These are phyloP conservation scores for Elsinoe australis DNA, from an alignment of 2,329 filamentous ascomycete species.

Conservation along the genomic window DNA sequence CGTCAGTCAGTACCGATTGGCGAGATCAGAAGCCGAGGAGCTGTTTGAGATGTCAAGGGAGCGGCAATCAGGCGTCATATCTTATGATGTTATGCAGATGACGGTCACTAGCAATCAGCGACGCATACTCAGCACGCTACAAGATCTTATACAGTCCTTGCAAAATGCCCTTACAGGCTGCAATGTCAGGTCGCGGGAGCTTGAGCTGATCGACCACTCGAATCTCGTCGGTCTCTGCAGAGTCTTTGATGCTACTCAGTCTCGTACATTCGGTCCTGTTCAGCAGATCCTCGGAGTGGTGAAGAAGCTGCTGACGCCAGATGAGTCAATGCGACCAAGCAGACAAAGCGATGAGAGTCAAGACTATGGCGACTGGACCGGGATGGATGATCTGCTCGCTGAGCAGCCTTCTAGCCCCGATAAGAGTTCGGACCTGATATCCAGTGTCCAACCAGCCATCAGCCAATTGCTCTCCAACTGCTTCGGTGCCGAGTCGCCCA, in stretches of 20 bases:
- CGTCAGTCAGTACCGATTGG: slow-evolving; percentile 48
- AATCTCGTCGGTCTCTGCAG: slow-evolving; percentile 39
- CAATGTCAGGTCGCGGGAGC: slow-evolving; percentile 18
- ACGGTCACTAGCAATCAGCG: slow-evolving; percentile 51
- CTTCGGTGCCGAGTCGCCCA: slow-evolving; percentile 51
- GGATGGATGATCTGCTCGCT: slow-evolving; percentile 39
- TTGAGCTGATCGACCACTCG: slow-evolving; percentile 35
- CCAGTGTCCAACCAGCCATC: slow-evolving; percentile 30
- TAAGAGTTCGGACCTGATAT: not conserved
- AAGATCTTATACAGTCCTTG: slow-evolving; percentile 46
- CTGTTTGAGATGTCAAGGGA: slow-evolving; percentile 37
- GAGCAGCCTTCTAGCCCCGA: not conserved
- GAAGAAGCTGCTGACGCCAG: slow-evolving; percentile 31
- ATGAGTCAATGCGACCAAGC: slow-evolving; percentile 24
- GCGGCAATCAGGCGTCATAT: slow-evolving; percentile 34
- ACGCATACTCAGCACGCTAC: slow-evolving; percentile 49
- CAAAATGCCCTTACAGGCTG: slow-evolving; percentile 41
- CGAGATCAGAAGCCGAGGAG: slow-evolving; percentile 51
- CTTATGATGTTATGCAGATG: slow-evolving; percentile 42
- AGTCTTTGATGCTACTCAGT: slow-evolving; percentile 42
- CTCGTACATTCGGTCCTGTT: slow-evolving; percentile 39
- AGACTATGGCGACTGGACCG: slow-evolving; percentile 54
- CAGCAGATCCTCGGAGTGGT: slow-evolving; percentile 45
- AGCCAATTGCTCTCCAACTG: slow-evolving; percentile 52
- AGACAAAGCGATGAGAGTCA: slow-evolving; percentile 52